Conservation (phyloP, 2,329 filamentous ascomycete species). For the Periconia digitata region DNA sequence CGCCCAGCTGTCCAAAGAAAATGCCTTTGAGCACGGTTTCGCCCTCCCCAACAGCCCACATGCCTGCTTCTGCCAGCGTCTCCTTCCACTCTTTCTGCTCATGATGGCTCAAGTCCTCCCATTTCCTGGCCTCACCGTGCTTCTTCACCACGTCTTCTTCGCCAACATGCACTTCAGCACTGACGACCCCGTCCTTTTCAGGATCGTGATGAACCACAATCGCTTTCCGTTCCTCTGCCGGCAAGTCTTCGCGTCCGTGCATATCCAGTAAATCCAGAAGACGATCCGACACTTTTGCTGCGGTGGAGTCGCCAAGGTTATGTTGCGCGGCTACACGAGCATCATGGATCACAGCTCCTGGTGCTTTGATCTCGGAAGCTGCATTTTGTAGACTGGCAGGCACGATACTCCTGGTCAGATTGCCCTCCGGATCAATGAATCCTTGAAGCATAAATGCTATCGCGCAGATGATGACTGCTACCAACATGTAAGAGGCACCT, state of each 20-base stretch:
- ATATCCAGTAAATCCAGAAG: constrained; percentile 37
- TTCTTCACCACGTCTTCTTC: constrained; percentile 37
- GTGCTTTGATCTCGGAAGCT: constrained; percentile 27
- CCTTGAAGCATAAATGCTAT: constrained; percentile 64
- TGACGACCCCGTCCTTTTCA: constrained; percentile 40
- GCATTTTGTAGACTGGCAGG: constrained; percentile 52
- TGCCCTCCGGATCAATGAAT: constrained; percentile 55
- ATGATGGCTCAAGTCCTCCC: constrained; percentile 68
- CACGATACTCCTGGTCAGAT: constrained; percentile 53
- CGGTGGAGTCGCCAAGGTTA: constrained; percentile 29
- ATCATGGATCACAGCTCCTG: constrained; percentile 30
- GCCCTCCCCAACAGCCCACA: constrained; percentile 79
- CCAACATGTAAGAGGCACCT: constrained; percentile 58
- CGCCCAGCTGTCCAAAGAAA: constrained; percentile 73
- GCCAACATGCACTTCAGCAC: constrained; percentile 44
- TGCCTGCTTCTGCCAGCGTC: constrained; percentile 67
- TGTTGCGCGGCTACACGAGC: constrained; percentile 26
- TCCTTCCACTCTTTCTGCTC: constrained; percentile 71
- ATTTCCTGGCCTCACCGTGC: constrained; percentile 58
- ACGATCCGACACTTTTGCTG: constrained; percentile 28
- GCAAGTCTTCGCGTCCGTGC: constrained; percentile 18
- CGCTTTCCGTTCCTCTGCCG: constrained; percentile 35
- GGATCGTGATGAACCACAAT: constrained; percentile 45
- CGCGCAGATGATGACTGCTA: constrained; percentile 61
- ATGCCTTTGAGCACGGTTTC: constrained; percentile 76